These are phyloP conservation scores for Pleoardoris graminearum DNA, from an alignment of 2,329 filamentous ascomycete species.

Conservation along the genomic window DNA sequence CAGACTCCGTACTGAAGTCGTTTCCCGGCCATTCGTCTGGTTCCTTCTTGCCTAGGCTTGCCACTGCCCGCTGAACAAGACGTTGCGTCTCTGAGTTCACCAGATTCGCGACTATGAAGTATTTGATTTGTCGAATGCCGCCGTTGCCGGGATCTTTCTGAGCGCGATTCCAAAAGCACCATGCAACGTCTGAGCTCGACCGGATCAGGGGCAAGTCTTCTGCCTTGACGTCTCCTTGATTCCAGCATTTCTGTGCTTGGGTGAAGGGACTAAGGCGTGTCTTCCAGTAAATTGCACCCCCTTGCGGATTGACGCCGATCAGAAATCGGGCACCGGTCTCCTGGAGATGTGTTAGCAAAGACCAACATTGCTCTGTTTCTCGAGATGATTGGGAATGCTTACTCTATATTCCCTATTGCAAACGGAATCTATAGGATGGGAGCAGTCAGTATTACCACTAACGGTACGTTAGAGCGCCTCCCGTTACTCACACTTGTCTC, in stretches of 20 bases:
- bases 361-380: neutral
- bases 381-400: neutral
- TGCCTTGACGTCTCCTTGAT: neutral
- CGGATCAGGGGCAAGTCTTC: neutral
- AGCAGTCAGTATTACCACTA: neutral
- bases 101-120: neutral
- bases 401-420: neutral
- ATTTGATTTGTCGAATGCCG: neutral
- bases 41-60: neutral
- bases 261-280: neutral
- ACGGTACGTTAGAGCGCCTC: no score
- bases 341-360: neutral
- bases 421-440: neutral
- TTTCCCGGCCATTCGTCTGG: neutral
- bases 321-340: neutral
- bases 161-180: neutral
- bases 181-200: neutral
- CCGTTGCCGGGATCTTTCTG: neutral
- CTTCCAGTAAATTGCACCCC: neutral
- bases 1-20: neutral
- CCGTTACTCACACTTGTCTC: neutral
- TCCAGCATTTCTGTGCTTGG: neutral
- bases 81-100: neutral
- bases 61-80: neutral
- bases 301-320: neutral